phyloP scores from a whole-genome alignment of 2,329 filamentous ascomycete species.

The Aspergillus calidoustus region DNA sequence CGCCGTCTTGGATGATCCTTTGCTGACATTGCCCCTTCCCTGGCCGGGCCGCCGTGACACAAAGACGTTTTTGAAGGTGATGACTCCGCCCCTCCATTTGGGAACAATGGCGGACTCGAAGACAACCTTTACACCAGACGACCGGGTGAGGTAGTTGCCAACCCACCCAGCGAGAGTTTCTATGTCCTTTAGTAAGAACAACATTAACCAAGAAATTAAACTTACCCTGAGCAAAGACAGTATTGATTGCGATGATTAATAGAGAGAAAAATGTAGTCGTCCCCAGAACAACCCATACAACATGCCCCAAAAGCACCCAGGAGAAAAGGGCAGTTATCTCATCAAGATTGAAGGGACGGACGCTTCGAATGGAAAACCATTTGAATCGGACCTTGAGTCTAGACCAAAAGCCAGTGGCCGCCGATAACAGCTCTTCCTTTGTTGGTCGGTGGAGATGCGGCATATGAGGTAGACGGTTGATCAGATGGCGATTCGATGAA shows the following conservation, averaged over 20 bases:
- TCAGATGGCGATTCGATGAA: slow-evolving; percentile 48
- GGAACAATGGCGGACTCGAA: slow-evolving; percentile 98
- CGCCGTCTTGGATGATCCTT: slow-evolving; percentile 83
- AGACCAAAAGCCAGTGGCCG: slow-evolving; percentile 91
- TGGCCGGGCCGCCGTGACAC: slow-evolving; percentile 90
- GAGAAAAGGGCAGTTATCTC: slow-evolving; percentile 96
- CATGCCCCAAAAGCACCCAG: slow-evolving; percentile 91
- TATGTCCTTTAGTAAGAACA: slow-evolving; percentile 39
- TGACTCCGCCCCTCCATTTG: slow-evolving; percentile 92
- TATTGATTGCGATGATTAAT: slow-evolving; percentile 89
- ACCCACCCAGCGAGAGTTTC: slow-evolving; percentile 93
- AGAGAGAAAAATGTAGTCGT: slow-evolving; percentile 97
- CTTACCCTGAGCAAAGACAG: slow-evolving; percentile 88
- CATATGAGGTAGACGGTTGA: slow-evolving; percentile 69
- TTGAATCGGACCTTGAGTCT: slow-evolving; percentile 91
- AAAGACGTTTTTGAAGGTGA: slow-evolving; percentile 95
- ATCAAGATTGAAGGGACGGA: slow-evolving; percentile 91
- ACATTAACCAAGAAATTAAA: slow-evolving; percentile 25
- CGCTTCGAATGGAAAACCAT: slow-evolving; percentile 94
- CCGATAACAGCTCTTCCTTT: slow-evolving; percentile 89
- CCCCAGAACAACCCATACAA: slow-evolving; percentile 94
- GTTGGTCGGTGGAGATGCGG: slow-evolving; percentile 81
- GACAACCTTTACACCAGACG: slow-evolving; percentile 88
- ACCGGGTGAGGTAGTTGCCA: slow-evolving; percentile 92
- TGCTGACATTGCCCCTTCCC: slow-evolving; percentile 79